Conservation (phyloP, 768 basidiomycete genomes). For the Rubroboletus pulcherrimus region DNA sequence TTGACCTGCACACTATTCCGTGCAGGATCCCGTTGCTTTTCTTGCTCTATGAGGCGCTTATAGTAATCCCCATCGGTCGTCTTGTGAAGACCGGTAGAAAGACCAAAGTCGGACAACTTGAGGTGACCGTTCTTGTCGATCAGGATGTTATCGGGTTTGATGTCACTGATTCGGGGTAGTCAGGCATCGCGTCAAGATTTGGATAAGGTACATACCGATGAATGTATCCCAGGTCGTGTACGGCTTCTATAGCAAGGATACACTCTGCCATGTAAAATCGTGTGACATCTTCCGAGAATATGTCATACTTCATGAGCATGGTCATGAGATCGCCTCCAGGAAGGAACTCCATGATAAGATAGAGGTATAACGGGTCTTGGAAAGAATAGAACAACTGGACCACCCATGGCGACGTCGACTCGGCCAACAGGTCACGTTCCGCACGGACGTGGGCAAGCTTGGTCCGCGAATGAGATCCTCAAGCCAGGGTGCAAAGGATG, state of each 20-base stretch:
- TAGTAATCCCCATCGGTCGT: constrained; percentile 93
- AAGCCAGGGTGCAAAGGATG: not conserved
- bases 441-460: constrained; percentile 97
- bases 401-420: constrained; percentile 96
- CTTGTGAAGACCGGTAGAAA: constrained; percentile 97
- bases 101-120: constrained; percentile 96
- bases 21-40: constrained; percentile 58
- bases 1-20: constrained; percentile 98
- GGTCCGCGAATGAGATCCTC: constrained; percentile 7
- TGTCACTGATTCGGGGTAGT: constrained; percentile 60
- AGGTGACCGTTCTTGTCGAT: constrained; percentile 97
- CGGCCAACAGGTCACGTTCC: constrained; percentile 93
- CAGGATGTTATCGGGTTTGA: constrained; percentile 98
- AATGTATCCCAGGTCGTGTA: constrained; percentile 98
- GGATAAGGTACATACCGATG: constrained; percentile 65
- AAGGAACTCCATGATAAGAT: constrained; percentile 93
- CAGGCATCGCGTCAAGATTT: not conserved
- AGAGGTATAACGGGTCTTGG: constrained; percentile 93
- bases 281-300: constrained; percentile 97
- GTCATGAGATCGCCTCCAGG: constrained; percentile 99
- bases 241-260: constrained; percentile 95
- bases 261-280: constrained; percentile 99
- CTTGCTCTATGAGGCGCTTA: constrained; percentile 82
- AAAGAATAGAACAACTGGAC: constrained; percentile 98
- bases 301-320: constrained; percentile 99